Conservation (phyloP, 192 early-diverging fungal species). For the Coemansia sp. region DNA sequence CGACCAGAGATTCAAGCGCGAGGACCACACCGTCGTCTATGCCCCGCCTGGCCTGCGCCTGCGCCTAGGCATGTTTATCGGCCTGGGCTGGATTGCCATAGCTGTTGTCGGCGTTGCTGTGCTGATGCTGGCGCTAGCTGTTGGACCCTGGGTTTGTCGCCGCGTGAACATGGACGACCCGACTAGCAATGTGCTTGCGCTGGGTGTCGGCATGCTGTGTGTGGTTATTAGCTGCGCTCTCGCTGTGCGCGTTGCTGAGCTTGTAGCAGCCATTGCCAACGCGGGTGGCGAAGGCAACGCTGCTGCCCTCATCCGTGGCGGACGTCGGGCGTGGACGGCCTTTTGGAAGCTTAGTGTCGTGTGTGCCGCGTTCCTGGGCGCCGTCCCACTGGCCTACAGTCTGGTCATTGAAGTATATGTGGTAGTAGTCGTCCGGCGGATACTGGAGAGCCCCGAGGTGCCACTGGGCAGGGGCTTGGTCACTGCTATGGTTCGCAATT, state of each 20-base stretch:
- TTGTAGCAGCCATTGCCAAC: background rate
- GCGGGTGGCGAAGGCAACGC: constrained; percentile 12
- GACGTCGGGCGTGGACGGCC: constrained; percentile 17
- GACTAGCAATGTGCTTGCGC: constrained; percentile 78
- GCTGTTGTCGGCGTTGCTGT: constrained; percentile 48
- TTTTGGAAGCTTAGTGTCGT: constrained; percentile 16
- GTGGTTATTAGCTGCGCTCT: constrained; percentile 39
- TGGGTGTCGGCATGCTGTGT: constrained; percentile 66
- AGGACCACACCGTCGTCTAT: constrained; percentile 78
- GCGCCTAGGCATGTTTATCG: constrained; percentile 26
- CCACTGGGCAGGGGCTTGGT: constrained; percentile 6
- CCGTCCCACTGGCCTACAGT: constrained; percentile 33
- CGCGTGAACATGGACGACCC: constrained; percentile 20
- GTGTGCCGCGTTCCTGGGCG: constrained; percentile 25
- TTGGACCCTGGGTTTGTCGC: constrained; percentile 51
- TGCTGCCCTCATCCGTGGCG: constrained; percentile 11
- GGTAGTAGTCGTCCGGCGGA: constrained; percentile 31
- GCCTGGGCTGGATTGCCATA: constrained; percentile 34
- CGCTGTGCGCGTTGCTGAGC: background rate
- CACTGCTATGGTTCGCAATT: constrained; percentile 38
- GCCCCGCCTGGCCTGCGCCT: constrained; percentile 60
- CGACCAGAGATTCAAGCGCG: constrained; percentile 49
- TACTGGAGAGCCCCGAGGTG: constrained; percentile 7
- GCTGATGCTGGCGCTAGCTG: constrained; percentile 54
- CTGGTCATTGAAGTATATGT: constrained; percentile 44